These are phyloP conservation scores for Cyathus striatus DNA, from an alignment of 768 basidiomycete species.

Conservation along the genomic window DNA sequence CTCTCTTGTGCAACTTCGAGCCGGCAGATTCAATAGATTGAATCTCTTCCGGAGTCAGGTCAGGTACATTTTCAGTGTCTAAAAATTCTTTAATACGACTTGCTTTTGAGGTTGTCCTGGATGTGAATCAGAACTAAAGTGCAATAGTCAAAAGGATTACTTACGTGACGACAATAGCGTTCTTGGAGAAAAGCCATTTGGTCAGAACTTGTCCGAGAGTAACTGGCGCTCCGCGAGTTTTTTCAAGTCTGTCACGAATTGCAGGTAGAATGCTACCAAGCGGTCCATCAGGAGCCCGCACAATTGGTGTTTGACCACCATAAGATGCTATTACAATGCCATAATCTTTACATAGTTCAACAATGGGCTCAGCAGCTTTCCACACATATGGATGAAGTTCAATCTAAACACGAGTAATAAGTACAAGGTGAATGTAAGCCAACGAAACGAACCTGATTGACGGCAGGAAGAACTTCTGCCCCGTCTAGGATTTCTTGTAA, in stretches of 20 bases:
- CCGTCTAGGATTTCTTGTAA: slow-evolving; percentile 46
- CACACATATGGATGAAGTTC: slow-evolving; percentile 70
- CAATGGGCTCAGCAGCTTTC: slow-evolving; percentile 48
- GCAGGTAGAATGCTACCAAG: slow-evolving; percentile 48
- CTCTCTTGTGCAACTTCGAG: slow-evolving; percentile 35
- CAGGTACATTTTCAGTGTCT: slow-evolving; percentile 34
- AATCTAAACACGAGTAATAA: slow-evolving; percentile 35
- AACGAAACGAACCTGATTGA: slow-evolving; percentile 53
- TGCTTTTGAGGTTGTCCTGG: slow-evolving; percentile 43
- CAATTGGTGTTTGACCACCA: slow-evolving; percentile 47
- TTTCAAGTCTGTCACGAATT: slow-evolving; percentile 47
- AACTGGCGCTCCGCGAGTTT: slow-evolving; percentile 31
- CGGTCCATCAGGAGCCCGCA: slow-evolving; percentile 45
- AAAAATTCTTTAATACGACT: slow-evolving; percentile 41
- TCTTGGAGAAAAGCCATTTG: slow-evolving; percentile 64
- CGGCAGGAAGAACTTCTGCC: slow-evolving; percentile 53
- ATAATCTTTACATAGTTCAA: slow-evolving; percentile 48
- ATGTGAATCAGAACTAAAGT: slow-evolving; percentile 1
- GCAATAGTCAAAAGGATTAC: slow-evolving; percentile 12
- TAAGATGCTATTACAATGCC: slow-evolving; percentile 67
- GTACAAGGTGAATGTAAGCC: neutral
- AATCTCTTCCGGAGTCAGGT: slow-evolving; percentile 55
- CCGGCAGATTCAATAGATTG: slow-evolving; percentile 58
- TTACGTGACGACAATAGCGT: slow-evolving; percentile 62
- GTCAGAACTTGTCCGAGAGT: slow-evolving; percentile 61